Conservation (phyloP, 176 grass and related monocot species). For the Oryza rufipogon region DNA sequence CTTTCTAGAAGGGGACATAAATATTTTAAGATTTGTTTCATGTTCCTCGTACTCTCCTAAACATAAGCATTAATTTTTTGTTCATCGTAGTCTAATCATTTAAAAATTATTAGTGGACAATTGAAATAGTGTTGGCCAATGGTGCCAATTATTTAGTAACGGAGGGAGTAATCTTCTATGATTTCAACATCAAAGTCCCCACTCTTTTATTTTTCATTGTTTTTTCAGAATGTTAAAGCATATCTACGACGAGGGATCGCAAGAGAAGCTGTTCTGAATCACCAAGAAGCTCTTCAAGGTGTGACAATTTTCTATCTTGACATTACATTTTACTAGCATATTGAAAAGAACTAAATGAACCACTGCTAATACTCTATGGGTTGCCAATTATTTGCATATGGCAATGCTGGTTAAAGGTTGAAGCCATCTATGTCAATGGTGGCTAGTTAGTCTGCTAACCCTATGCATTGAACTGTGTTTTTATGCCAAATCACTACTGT, state of each 20-base stretch:
- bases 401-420: slow-evolving; percentile 7
- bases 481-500: not conserved
- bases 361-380: slow-evolving; percentile 10
- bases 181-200: slow-evolving; percentile 1
- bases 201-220: not conserved
- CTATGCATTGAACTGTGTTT: not conserved
- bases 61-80: too few species aligned
- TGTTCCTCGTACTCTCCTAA: not conserved
- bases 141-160: too few species aligned
- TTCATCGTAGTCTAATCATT: too few species aligned
- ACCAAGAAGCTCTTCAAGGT: slow-evolving; percentile 95
- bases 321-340: slow-evolving; percentile 16
- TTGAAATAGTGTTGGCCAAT: too few species aligned
- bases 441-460: not conserved
- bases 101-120: too few species aligned
- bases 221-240: slow-evolving; percentile 87
- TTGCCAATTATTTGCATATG: not conserved
- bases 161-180: slow-evolving; percentile 5
- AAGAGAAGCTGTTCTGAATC: slow-evolving; percentile 72
- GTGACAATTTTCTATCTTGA: slow-evolving; percentile 36
- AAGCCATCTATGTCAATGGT: not conserved
- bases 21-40: not conserved
- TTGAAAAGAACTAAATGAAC: slow-evolving; percentile 29
- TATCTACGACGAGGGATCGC: slow-evolving; percentile 85
- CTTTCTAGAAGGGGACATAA: not conserved